These are phyloP conservation scores for Endogone sp. DNA, from an alignment of 192 early-diverging fungal species.

Conservation along the genomic window DNA sequence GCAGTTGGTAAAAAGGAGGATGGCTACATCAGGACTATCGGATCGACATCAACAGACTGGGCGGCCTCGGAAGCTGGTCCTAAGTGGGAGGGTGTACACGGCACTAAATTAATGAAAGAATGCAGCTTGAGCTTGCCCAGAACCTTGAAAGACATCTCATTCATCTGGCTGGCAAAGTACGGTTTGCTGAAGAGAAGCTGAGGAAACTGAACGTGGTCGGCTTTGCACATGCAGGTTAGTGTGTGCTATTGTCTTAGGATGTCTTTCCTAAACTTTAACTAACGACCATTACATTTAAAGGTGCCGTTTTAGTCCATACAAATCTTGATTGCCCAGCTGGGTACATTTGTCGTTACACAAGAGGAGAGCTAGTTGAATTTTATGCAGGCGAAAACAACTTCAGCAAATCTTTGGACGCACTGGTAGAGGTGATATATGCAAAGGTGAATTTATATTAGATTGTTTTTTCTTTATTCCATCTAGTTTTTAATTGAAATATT, in stretches of 20 bases:
- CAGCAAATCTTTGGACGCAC: slow-evolving; percentile 16
- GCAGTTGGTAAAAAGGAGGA: slow-evolving; percentile 17
- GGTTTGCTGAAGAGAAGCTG: slow-evolving; percentile 18
- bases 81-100: slow-evolving; percentile 10
- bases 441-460: slow-evolving; percentile 11
- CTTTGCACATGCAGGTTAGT: slow-evolving; percentile 19
- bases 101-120: slow-evolving; percentile 24
- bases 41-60: slow-evolving; percentile 17
- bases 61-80: slow-evolving; percentile 17
- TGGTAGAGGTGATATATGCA: slow-evolving; percentile 19
- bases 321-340: slow-evolving; percentile 23
- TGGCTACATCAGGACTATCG: slow-evolving; percentile 16
- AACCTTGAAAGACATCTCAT: slow-evolving; percentile 20
- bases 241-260: slow-evolving; percentile 3
- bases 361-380: slow-evolving; percentile 17
- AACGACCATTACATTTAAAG: slow-evolving; percentile 18
- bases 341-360: slow-evolving; percentile 19
- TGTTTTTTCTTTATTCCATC: too few relatives aligned
- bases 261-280: slow-evolving; percentile 15
- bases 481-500: too few relatives aligned
- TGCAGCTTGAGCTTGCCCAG: slow-evolving; percentile 14
- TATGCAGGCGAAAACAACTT: slow-evolving; percentile 17
- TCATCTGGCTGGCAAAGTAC: slow-evolving; percentile 14
- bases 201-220: slow-evolving; percentile 18
- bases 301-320: slow-evolving; percentile 16